phyloP scores from a whole-genome alignment of 306 rosid genomes.

The Vicia villosa region DNA sequence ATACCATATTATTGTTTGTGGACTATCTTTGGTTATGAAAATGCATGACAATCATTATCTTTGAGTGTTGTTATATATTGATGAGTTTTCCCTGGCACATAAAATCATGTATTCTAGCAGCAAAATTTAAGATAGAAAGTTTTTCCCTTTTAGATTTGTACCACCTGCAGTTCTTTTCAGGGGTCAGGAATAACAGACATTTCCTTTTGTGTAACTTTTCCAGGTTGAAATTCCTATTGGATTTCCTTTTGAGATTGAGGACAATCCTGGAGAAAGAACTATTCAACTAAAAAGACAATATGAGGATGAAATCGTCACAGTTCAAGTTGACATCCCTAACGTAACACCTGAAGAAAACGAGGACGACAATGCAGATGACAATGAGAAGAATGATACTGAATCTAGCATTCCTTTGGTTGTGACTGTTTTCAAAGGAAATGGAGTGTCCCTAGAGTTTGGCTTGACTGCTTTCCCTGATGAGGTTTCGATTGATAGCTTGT shows the following conservation, averaged over 20 bases:
- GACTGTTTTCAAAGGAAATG: constrained; percentile 57
- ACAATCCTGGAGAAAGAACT: constrained; percentile 77
- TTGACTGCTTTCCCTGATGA: constrained; percentile 72
- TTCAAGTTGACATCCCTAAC: constrained; percentile 73
- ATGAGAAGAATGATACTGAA: constrained; percentile 35
- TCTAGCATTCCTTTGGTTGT: constrained; percentile 79
- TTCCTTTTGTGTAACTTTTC: constrained; percentile 11
- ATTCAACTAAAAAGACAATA: constrained; percentile 63
- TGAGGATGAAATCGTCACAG: constrained; percentile 65
- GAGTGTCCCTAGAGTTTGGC: constrained; percentile 69
- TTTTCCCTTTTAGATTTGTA: background rate
- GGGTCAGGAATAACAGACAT: background rate
- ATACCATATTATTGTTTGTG: background rate
- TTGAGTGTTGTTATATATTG: background rate
- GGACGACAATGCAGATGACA: constrained; percentile 33
- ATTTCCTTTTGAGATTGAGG: constrained; percentile 81
- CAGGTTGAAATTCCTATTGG: constrained; percentile 49
- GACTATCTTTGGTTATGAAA: background rate
- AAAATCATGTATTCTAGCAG: background rate
- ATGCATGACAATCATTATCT: background rate
- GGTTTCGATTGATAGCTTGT: constrained; percentile 72
- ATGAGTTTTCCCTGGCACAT: background rate
- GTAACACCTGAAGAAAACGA: constrained; percentile 43
- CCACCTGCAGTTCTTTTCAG: background rate
- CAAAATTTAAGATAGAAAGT: background rate